Percentiles rank a stretch among this genome's conserved stretches.
These are phyloP conservation scores for Verticillium dahliae DNA, from an alignment of 2,329 filamentous ascomycete genomes.

Conservation along the genomic window DNA sequence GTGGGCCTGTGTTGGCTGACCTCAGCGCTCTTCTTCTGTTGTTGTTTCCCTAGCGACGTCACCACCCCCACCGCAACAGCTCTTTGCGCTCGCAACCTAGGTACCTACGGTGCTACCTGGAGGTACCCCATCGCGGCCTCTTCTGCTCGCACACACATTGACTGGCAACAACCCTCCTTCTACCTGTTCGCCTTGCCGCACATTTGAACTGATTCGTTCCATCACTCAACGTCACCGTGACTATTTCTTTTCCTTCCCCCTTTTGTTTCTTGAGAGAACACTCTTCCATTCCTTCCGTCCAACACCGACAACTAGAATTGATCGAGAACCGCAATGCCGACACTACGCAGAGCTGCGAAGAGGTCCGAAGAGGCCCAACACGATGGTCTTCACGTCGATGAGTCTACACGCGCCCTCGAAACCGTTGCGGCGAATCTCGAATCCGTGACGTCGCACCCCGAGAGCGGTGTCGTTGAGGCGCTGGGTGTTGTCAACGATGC, in stretches of 20 bases:
- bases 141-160: background rate
- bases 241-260: background rate
- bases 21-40: background rate
- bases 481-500: conserved; percentile 11
- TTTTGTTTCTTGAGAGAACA: too few relatives aligned
- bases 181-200: background rate
- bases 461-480: conserved; percentile 8
- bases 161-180: background rate
- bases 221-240: background rate
- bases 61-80: background rate
- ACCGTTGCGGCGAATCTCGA: conserved; percentile 11
- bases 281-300: background rate
- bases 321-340: conserved; percentile 6
- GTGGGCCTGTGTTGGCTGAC: background rate
- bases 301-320: background rate
- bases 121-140: background rate
- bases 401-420: conserved; percentile 9
- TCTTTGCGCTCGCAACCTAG: too few relatives aligned
- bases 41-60: conserved; percentile 14
- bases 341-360: conserved; percentile 9
- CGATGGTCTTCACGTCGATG: conserved; percentile 7
- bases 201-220: background rate
- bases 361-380: conserved; percentile 1
- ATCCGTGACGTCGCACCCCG: conserved; percentile 6
- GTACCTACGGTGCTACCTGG: too few relatives aligned